phyloP scores from a whole-genome alignment of 2,329 filamentous ascomycete genomes.

The Coniochaeta pulveracea region DNA sequence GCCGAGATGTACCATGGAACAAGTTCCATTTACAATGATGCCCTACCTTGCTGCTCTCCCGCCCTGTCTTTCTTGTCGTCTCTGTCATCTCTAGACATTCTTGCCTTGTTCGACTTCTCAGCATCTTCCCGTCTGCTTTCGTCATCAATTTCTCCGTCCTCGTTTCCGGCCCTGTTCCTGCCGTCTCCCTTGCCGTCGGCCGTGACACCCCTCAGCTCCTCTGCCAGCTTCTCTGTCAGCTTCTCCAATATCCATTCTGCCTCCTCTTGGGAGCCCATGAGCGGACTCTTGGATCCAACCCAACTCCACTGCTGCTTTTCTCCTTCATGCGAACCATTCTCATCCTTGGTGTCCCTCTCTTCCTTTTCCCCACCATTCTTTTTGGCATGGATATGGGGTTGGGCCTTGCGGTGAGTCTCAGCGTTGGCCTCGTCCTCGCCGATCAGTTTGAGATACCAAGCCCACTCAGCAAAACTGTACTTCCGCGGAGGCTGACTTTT shows the following conservation, averaged over 20 bases:
- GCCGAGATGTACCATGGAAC: too few relatives aligned
- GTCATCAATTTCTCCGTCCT: too few relatives aligned
- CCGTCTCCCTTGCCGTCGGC: slow-evolving; percentile 26
- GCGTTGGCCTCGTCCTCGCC: slow-evolving; percentile 47
- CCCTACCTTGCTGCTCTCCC: too few relatives aligned
- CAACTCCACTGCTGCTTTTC: slow-evolving; percentile 56
- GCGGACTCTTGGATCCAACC: slow-evolving; percentile 57
- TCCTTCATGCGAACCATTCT: slow-evolving; percentile 12
- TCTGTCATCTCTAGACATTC: too few relatives aligned
- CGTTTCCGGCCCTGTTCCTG: neutral
- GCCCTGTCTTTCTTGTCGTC: too few relatives aligned
- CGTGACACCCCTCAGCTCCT: slow-evolving; percentile 28
- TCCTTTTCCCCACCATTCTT: slow-evolving; percentile 4
- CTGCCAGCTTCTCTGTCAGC: slow-evolving; percentile 43
- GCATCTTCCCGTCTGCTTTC: too few relatives aligned
- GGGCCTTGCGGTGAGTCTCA: slow-evolving; percentile 31
- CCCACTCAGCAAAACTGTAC: slow-evolving; percentile 80
- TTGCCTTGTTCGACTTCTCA: too few relatives aligned
- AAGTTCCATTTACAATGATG: too few relatives aligned
- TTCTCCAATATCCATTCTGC: slow-evolving; percentile 63
- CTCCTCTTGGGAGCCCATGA: slow-evolving; percentile 59
- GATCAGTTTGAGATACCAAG: slow-evolving; percentile 72
- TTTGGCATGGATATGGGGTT: slow-evolving; percentile 3
- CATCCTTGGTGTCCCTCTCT: slow-evolving; percentile 6
- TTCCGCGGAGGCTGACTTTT: slow-evolving; percentile 43